Evolutionary conservation across 1,139 yeast species (phyloP), one percentile per base, ranked within the genome.

Genomic region (Kodamaea suecica): DNA sequence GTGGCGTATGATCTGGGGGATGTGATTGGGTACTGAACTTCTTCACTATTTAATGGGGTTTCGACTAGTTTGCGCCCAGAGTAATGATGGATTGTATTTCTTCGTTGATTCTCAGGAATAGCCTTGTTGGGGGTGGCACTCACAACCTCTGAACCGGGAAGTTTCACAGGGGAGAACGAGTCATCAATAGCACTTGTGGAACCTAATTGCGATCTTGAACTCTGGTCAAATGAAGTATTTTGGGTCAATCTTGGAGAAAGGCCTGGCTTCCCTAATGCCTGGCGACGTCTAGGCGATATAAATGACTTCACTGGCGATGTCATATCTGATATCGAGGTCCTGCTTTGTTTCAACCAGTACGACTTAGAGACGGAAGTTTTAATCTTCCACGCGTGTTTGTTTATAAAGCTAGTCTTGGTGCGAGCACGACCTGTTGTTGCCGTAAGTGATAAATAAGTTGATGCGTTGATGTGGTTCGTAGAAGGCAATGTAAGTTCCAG

Each of bases 71-170:
- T 42, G 7, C 42, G 33, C 13, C 39, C 31, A 10, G 37, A 31
- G 14, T 36, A 32, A 23, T 37, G 38, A 27, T 55, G 62, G 27
- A 59, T 48, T 4, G 64, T 58, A 30, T 57, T 59, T 36, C 63
- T 48, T 37, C 65, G 45, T 5, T 10, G 7, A 9, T 34, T 34
- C 48, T 51, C 33, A 57, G 44, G 45, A 21, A 40, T 37, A 27
- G 37, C 42, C 6, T 34, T 41, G 24, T 15, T 15, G 10, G 21
- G 8, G 6, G 6, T n/a, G 26, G n/a, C 26, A n/a, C n/a, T n/a
- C n/a, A n/a, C n/a, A 7, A 34, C 30, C 9, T 34, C 32, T 9
- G 37, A 19, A 8, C 24, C 32, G 3, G 52, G 50, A 12, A 48
- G 40, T 34, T 45, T 47, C 21, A 48, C 37, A 9, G 51, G 51